Base-by-base conservation (phyloP, 2,329 filamentous ascomycete genomes). In the Microdochium paspali region DNA sequence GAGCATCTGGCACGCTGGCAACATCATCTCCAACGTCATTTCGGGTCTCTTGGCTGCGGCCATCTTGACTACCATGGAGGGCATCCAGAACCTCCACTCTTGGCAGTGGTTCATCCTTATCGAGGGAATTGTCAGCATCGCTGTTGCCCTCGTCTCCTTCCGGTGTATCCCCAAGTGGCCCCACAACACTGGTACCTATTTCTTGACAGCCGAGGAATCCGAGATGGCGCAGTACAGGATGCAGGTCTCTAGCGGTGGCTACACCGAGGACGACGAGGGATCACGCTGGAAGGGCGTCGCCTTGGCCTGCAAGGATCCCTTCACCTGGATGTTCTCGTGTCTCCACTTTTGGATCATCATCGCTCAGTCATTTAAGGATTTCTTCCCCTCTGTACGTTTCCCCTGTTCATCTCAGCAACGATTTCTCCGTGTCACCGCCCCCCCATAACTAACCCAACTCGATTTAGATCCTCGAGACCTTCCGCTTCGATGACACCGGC, bases 281-380 rank as follows among this genome's bases (percentile, higher is more conserved):
- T 65, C 64, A 5, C 61, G 59, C 3, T 69, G 63, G 66, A 61
- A 60, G 10, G 66, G 67, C 2, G 49, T 69, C 10, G 61, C 60
- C 49, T 51, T 58, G 30, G 63, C 61, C 0, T 44, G 59, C 46
- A 59, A 51, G 24, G 66, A 69, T 24, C 65, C 65, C 0, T 68
- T 68, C 25, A 63, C 66, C 0, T 67, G 64, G 54, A 51, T 63
- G 15, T 69, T 69, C 46, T 61, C 60, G 0, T 48, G 53, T 1
- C 66, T 69, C 39, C 67, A 70, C 44, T 69, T 69, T 7, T 62
- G 60, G 15, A 66, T 73, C 24, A 69, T 74, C n/a, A 62, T 71
- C 1, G 68, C 63, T 0, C 57, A 56, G 49, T 64, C 66, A 0
- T 67, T 66, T 55, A 69, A 69, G 47, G 66, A 67, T 46, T 72